These are phyloP conservation scores for Lasiosphaeria hispida DNA, from an alignment of 495 filamentous ascomycete genomes.

Conservation along the genomic window DNA sequence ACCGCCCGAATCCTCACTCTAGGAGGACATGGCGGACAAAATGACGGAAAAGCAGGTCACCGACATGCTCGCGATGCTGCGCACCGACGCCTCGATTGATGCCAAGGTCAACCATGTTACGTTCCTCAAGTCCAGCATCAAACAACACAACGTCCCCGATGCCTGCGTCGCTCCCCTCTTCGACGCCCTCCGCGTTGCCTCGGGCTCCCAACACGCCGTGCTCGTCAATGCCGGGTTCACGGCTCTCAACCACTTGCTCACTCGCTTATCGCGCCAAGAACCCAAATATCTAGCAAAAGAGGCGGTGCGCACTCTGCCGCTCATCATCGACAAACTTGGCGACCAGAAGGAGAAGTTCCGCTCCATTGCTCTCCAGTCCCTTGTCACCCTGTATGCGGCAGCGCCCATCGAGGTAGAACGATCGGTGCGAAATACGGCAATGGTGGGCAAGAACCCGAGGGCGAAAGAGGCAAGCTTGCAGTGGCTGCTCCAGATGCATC, in stretches of 20 bases:
- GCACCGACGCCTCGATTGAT: constrained; percentile 68
- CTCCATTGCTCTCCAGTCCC: constrained; percentile 63
- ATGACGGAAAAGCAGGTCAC: constrained; percentile 62
- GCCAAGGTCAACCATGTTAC: constrained; percentile 68
- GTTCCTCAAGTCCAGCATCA: constrained; percentile 78
- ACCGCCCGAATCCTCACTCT: constrained; percentile 20
- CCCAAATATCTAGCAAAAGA: constrained; percentile 63
- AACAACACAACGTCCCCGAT: constrained; percentile 81
- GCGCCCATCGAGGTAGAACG: constrained; percentile 71
- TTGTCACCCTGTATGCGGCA: constrained; percentile 70
- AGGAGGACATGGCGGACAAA: constrained; percentile 49
- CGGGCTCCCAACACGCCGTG: constrained; percentile 65
- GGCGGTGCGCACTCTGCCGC: constrained; percentile 63
- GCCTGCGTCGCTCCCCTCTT: constrained; percentile 67
- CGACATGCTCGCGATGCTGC: constrained; percentile 63
- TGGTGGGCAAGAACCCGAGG: constrained; percentile 74
- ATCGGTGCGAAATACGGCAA: constrained; percentile 70
- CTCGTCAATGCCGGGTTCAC: constrained; percentile 77
- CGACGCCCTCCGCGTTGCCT: constrained; percentile 66
- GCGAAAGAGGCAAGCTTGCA: constrained; percentile 80
- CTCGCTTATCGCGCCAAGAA: constrained; percentile 79
- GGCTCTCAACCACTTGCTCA: constrained; percentile 78
- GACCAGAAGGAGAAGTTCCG: constrained; percentile 84
- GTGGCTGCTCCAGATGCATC: constrained; percentile 84
- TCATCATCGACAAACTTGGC: constrained; percentile 80